phyloP scores from a whole-genome alignment of 1,284 basidiomycete species.

The Athelia sp. region DNA sequence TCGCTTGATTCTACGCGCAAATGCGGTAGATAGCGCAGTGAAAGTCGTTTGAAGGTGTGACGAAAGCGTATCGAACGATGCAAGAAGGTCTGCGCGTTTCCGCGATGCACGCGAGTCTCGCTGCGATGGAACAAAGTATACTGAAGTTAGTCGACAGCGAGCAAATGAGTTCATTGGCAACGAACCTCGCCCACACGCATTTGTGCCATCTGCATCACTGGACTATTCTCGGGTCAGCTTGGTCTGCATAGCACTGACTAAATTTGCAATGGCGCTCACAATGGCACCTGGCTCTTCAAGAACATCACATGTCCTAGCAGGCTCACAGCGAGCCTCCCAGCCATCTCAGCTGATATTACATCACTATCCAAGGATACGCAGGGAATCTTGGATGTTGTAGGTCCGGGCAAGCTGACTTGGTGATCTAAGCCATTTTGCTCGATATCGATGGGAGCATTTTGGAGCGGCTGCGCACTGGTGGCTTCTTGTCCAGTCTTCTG shows the following conservation, averaged over 20 bases:
- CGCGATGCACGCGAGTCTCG: conserved; percentile 44
- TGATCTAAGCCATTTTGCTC: background rate
- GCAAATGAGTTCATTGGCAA: conserved; percentile 5
- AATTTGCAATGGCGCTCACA: conserved; percentile 41
- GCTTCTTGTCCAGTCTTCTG: background rate
- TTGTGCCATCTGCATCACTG: conserved; percentile 53
- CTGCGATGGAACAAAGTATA: conserved; percentile 21
- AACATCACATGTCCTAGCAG: conserved; percentile 66
- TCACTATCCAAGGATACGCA: conserved; percentile 45
- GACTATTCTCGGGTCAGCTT: conserved; percentile 33
- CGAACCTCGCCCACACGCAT: conserved; percentile 30
- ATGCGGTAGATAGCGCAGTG: conserved; percentile 58
- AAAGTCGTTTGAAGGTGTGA: conserved; percentile 73
- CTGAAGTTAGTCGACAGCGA: conserved; percentile 18
- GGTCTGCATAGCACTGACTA: conserved; percentile 1
- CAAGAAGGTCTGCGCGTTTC: conserved; percentile 53
- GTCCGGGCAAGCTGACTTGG: no score
- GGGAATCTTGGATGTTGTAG: conserved; percentile 24
- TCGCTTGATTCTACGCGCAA: conserved; percentile 30
- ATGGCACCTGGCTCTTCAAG: conserved; percentile 70
- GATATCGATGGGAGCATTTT: background rate
- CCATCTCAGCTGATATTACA: conserved; percentile 48
- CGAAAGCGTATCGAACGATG: conserved; percentile 62
- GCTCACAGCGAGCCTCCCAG: conserved; percentile 53
- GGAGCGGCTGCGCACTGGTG: background rate